A percentile compares a stretch with the other conserved stretches of the same genome.
Conservation (phyloP, 2,329 filamentous ascomycete species). For the Phialemonium atrogriseum region DNA sequence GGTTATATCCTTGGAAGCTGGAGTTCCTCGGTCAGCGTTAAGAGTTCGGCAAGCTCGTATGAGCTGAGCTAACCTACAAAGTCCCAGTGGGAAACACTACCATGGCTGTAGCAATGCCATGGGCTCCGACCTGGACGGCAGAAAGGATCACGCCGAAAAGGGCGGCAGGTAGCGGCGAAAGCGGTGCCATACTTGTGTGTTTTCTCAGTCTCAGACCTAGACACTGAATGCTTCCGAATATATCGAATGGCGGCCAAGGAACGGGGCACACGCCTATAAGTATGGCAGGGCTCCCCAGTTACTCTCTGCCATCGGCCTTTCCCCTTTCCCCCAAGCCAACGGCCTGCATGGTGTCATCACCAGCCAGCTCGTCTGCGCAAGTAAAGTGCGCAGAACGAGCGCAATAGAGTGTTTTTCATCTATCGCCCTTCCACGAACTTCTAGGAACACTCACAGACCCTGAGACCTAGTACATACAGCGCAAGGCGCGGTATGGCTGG, state of each 20-base stretch:
- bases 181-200: conserved; percentile 1
- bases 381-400: not conserved
- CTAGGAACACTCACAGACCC: too few species aligned
- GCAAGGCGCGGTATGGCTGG: too few species aligned
- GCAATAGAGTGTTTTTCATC: not conserved
- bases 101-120: conserved; percentile 19
- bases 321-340: too few species aligned
- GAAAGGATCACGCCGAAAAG: conserved; percentile 9
- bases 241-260: too few species aligned
- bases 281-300: too few species aligned
- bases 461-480: too few species aligned
- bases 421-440: conserved; percentile 1
- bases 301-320: too few species aligned
- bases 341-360: too few species aligned
- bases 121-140: conserved; percentile 10
- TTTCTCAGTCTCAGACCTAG: not conserved
- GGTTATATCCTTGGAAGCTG: conserved; percentile 21
- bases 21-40: conserved; percentile 6
- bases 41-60: not conserved
- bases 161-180: not conserved
- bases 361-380: too few species aligned
- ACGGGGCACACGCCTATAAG: too few species aligned
- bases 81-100: conserved; percentile 16
- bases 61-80: conserved; percentile 14
- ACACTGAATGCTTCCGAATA: too few species aligned